Conservation (phyloP, 805 yeast species). For the Candida nitratophila region DNA sequence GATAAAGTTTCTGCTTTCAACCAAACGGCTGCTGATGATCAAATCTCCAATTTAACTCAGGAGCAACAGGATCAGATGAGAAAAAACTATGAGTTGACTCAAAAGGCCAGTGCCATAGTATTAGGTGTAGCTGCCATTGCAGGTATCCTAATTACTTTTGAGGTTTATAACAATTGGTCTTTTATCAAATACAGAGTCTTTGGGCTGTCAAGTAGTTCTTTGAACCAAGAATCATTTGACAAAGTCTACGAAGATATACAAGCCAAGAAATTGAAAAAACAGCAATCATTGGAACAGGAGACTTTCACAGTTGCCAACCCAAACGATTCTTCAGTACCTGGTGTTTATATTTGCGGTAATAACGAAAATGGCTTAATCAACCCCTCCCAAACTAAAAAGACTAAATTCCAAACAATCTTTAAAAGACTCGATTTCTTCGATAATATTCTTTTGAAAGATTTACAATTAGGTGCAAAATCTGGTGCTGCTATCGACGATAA, state of each 20-base stretch:
- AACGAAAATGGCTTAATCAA: constrained; percentile 32
- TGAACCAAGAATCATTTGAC: constrained; percentile 29
- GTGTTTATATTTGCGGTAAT: constrained; percentile 61
- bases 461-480: constrained; percentile 41
- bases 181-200: constrained; percentile 28
- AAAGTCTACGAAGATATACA: constrained; percentile 28
- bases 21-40: not conserved
- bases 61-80: constrained; percentile 6
- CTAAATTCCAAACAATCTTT: constrained; percentile 42
- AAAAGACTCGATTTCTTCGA: constrained; percentile 59
- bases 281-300: constrained; percentile 10
- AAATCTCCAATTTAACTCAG: not conserved
- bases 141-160: constrained; percentile 33
- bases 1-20: not conserved
- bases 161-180: constrained; percentile 32
- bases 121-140: constrained; percentile 35
- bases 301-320: constrained; percentile 24
- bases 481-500: constrained; percentile 55
- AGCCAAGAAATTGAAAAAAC: constrained; percentile 13
- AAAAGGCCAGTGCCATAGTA: constrained; percentile 37
- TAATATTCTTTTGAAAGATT: constrained; percentile 46
- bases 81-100: constrained; percentile 32
- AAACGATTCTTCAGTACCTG: constrained; percentile 39
- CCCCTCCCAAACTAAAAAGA: constrained; percentile 10
- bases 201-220: constrained; percentile 11